Evolutionary conservation across 305 asterid genomes (phyloP).

Genomic region (Fraxinus latifolia): DNA sequence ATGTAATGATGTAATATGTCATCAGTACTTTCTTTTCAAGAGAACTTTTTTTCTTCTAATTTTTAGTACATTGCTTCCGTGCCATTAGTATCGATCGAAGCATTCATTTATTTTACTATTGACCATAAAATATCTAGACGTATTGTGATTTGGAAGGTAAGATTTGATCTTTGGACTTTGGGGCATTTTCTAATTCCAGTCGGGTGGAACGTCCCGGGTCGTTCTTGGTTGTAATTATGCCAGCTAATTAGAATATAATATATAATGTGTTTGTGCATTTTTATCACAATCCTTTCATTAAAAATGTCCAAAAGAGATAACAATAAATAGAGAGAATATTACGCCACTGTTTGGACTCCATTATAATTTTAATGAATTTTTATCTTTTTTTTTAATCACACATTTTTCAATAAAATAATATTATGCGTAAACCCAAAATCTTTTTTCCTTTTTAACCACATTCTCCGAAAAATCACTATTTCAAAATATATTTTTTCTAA

Average conservation of each 20-base stretch:
- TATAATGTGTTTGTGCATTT: background rate
- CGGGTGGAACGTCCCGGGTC: background rate
- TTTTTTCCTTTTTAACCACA: no score
- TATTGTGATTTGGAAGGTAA: slow-evolving; percentile 25
- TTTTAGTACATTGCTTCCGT: background rate
- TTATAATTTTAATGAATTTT: no score
- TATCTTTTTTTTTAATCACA: no score
- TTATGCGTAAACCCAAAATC: no score
- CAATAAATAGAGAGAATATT: no score
- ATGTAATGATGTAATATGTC: background rate
- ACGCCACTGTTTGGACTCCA: no score
- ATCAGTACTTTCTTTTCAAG: no score
- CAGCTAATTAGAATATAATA: background rate
- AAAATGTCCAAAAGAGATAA: background rate
- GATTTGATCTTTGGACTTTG: slow-evolving; percentile 23
- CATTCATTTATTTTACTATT: background rate
- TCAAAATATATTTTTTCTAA: no score
- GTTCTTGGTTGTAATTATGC: slow-evolving; percentile 2
- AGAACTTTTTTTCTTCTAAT: background rate
- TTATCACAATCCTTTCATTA: background rate
- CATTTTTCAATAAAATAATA: no score
- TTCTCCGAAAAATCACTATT: no score
- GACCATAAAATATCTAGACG: background rate
- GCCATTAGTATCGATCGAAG: background rate
- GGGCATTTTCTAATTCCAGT: slow-evolving; percentile 24